Evolutionary conservation across 176 grass and related monocot genomes (phyloP).

Genomic region (Carex kokanica): DNA sequence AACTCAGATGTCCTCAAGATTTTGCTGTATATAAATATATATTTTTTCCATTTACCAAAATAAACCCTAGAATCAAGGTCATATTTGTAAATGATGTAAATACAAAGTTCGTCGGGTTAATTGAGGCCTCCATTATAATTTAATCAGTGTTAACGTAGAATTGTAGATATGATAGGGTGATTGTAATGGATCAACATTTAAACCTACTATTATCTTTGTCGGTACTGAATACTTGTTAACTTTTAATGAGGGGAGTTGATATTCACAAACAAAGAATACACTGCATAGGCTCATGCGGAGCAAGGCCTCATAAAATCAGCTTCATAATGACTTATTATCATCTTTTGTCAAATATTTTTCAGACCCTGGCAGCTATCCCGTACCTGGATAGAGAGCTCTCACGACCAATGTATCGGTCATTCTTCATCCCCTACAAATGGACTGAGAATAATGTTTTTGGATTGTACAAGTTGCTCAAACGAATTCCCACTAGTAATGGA

Average conservation of each 20-base stretch:
- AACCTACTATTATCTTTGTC: not conserved
- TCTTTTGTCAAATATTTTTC: not conserved
- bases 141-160: not conserved
- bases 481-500: slow-evolving; percentile 7
- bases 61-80: not conserved
- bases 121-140: not conserved
- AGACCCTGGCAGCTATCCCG: slow-evolving; percentile 65
- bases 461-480: slow-evolving; percentile 80
- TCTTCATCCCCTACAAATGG: slow-evolving; percentile 92
- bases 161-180: not conserved
- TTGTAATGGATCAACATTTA: not conserved
- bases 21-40: not conserved
- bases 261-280: not conserved
- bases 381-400: slow-evolving; percentile 91
- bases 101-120: not conserved
- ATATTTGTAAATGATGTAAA: not conserved
- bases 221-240: not conserved
- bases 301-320: not conserved
- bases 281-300: not conserved
- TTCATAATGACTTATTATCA: not conserved
- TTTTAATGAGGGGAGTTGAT: not conserved
- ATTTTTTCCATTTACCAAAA: not conserved
- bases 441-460: slow-evolving; percentile 82
- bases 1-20: not conserved
- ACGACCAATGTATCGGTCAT: slow-evolving; percentile 71